Conservation (phyloP, 2,329 filamentous ascomycete species). For the Xylariaceae sp. region DNA sequence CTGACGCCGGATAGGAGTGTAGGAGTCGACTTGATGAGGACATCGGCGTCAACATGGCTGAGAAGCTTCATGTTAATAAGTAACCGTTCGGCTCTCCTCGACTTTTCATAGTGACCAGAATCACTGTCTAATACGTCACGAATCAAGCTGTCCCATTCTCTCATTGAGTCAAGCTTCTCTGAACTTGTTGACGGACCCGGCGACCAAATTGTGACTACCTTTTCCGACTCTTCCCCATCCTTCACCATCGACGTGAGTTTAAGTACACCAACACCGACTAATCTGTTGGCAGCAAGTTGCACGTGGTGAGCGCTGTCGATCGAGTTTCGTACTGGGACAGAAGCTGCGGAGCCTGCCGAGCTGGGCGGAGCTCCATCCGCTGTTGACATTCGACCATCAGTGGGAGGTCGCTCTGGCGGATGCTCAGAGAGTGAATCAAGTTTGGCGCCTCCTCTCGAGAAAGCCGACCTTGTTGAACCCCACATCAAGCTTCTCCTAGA, state of each 20-base stretch:
- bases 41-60: slow-evolving; percentile 69
- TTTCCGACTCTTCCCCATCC: slow-evolving; percentile 65
- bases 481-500: slow-evolving; percentile 65
- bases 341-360: slow-evolving; percentile 53
- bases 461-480: slow-evolving; percentile 50
- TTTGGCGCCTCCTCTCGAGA: slow-evolving; percentile 49
- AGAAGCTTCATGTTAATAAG: slow-evolving; percentile 78
- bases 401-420: slow-evolving; percentile 36
- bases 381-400: slow-evolving; percentile 37
- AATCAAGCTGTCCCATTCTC: slow-evolving; percentile 70
- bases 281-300: slow-evolving; percentile 56
- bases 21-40: slow-evolving; percentile 77
- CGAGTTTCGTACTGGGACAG: slow-evolving; percentile 37
- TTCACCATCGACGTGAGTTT: slow-evolving; percentile 72
- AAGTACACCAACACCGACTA: slow-evolving; percentile 70
- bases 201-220: slow-evolving; percentile 72
- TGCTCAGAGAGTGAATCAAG: slow-evolving; percentile 56
- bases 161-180: slow-evolving; percentile 53
- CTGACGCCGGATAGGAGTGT: slow-evolving; percentile 77
- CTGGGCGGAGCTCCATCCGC: slow-evolving; percentile 48
- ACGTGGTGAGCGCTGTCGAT: slow-evolving; percentile 31
- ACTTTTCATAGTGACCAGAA: slow-evolving; percentile 69
- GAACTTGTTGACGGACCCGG: slow-evolving; percentile 49
- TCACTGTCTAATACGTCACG: slow-evolving; percentile 67
- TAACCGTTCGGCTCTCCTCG: slow-evolving; percentile 66